A percentile compares a stretch with the other conserved stretches of the same genome.
phyloP scores from a whole-genome alignment of 768 basidiomycete genomes.

The Leccinum rimulosum region DNA sequence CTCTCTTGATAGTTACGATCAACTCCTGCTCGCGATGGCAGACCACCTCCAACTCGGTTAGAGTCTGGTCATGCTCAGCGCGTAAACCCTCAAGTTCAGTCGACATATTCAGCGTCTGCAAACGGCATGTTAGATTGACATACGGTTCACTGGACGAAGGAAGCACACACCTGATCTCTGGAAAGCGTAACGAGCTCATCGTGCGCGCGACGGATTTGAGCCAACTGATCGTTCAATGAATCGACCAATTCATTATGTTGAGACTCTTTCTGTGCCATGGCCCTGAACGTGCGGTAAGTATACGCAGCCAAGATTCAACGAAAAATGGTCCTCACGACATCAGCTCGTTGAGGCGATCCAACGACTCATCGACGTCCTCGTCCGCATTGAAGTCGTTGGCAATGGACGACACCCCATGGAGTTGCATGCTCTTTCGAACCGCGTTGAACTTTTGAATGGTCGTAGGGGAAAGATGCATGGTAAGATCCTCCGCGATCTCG shows the following conservation, averaged over 20 bases:
- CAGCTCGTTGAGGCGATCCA: constrained; percentile 83
- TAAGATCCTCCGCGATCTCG: constrained; percentile 22
- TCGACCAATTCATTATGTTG: constrained; percentile 82
- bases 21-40: constrained; percentile 57
- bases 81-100: constrained; percentile 78
- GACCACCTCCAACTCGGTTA: constrained; percentile 52
- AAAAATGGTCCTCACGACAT: constrained; percentile 67
- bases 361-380: constrained; percentile 57
- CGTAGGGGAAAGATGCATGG: constrained; percentile 58
- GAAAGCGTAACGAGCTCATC: constrained; percentile 81
- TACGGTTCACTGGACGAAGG: neutral
- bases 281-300: constrained; percentile 44
- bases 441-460: constrained; percentile 74
- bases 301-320: constrained; percentile 2
- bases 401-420: constrained; percentile 38
- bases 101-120: constrained; percentile 82
- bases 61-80: constrained; percentile 52
- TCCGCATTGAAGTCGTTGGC: constrained; percentile 33
- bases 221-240: constrained; percentile 63
- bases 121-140: neutral
- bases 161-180: constrained; percentile 68
- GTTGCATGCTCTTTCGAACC: constrained; percentile 64
- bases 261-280: constrained; percentile 97
- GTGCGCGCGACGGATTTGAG: constrained; percentile 69
- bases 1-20: constrained; percentile 45